Evolutionary conservation across 768 basidiomycete species (phyloP), one percentile per base, ranked within the genome.

Genomic region (Auricularia sp.): DNA sequence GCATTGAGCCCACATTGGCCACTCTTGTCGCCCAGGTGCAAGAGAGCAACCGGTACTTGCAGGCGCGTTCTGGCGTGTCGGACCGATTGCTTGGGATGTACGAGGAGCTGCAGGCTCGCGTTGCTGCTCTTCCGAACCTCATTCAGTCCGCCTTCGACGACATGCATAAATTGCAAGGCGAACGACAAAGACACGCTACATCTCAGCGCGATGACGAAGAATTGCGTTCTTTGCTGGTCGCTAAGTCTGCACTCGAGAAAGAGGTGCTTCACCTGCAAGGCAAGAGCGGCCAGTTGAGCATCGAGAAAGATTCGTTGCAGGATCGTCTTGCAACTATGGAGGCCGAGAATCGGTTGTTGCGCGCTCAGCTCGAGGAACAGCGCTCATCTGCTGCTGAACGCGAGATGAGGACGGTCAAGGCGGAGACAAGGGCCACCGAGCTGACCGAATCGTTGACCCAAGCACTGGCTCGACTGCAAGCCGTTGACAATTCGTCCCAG

Each of bases 231-330:
- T 68, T 83, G 51, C 75, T 75, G 65, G 65, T 69, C 1, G 69
- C 78, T 18, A 91, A 90, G 71, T 77, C 82, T 7, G 90, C 92
- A 6, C 79, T 85, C 61, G 89, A 91, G 70, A 77, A 85, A 39
- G 87, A 91, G 69, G 70, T 93, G 11, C 85, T 13, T 90, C 90
- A 75, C 88, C 91, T 62, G 87, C 89, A 63, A 83, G 54, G 85
- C 24, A 84, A 85, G 14, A 86, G 90, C 69, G 89, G 90, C 0
- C 87, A 89, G 71, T 82, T 88, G 4, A 85, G 89, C 16, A 89
- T 89, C 14, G 91, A 94, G 78, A 94, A 92, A 75, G 91, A 92
- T 61, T 76, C 83, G 44, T 72, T 91, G 58, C 75, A 70, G 24
- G 88, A 91, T 67, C 88, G 88, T 67, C 75, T 90, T 36, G 75